A percentile compares a stretch with the other conserved stretches of the same genome.
Evolutionary conservation across 148 eudicot genomes (phyloP).

Genomic region (Simmondsia chinensis): DNA sequence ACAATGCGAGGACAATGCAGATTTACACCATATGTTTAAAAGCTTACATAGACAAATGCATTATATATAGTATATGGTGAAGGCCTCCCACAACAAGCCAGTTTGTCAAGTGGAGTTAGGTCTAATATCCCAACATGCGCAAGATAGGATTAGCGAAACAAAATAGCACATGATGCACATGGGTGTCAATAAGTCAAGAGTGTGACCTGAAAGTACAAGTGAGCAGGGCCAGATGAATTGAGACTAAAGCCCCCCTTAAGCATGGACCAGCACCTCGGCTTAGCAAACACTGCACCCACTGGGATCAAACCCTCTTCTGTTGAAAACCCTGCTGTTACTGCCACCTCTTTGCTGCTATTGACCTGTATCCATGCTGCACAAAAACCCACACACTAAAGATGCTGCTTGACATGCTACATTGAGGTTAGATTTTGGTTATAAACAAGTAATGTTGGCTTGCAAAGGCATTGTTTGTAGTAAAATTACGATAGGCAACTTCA

Average conservation of each 20-base stretch:
- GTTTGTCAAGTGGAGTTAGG: no score
- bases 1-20: no score
- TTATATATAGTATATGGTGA: not conserved
- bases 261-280: slow-evolving; percentile 68
- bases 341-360: slow-evolving; percentile 17
- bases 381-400: not conserved
- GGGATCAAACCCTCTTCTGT: slow-evolving; percentile 14
- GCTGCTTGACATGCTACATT: no score
- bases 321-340: slow-evolving; percentile 27
- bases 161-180: not conserved
- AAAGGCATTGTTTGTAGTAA: no score
- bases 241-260: slow-evolving; percentile 61
- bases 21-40: no score
- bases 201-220: slow-evolving; percentile 41
- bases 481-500: no score
- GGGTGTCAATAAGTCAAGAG: not conserved
- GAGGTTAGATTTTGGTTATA: not conserved
- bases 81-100: no score
- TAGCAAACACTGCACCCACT: slow-evolving; percentile 40
- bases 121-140: no score
- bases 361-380: slow-evolving; percentile 58
- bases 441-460: not conserved
- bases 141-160: no score
- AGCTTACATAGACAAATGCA: not conserved
- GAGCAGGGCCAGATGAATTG: slow-evolving; percentile 24